Percentiles rank a stretch among this genome's conserved stretches.
Evolutionary conservation across 2,329 filamentous ascomycete species (phyloP).

Genomic region (Ambrosiella cleistominuta): DNA sequence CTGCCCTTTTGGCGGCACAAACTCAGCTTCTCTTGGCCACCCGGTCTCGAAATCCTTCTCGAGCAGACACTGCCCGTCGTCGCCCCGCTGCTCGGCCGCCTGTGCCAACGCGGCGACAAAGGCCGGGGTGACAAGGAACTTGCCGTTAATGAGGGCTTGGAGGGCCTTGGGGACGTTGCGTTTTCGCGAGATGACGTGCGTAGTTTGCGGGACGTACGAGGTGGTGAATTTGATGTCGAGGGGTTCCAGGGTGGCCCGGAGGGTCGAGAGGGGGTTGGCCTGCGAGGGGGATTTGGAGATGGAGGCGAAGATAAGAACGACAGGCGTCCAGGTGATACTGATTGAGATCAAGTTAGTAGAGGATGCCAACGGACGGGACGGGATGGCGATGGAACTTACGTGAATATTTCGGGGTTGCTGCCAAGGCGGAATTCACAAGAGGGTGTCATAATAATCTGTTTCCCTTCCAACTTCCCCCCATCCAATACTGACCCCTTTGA

Average conservation of each 20-base stretch:
- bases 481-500: constrained; percentile 72
- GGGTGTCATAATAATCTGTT: constrained; percentile 33
- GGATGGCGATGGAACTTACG: neutral
- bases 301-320: constrained; percentile 68
- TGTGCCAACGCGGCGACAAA: constrained; percentile 56
- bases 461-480: constrained; percentile 49
- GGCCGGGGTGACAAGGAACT: constrained; percentile 53
- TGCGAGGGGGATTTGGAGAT: constrained; percentile 49
- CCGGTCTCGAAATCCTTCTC: constrained; percentile 62
- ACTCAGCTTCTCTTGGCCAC: constrained; percentile 60
- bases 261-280: constrained; percentile 41
- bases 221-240: constrained; percentile 75
- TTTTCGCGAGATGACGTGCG: constrained; percentile 77
- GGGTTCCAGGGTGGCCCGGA: constrained; percentile 53
- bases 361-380: neutral
- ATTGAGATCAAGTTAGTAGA: neutral
- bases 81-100: constrained; percentile 27
- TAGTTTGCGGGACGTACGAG: constrained; percentile 57
- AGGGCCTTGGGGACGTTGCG: constrained; percentile 77
- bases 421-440: constrained; percentile 55
- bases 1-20: constrained; percentile 56
- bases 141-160: constrained; percentile 69
- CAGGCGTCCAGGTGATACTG: constrained; percentile 62
- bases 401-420: neutral
- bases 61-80: constrained; percentile 36